phyloP scores from a whole-genome alignment of 495 filamentous ascomycete species.

The Corynascus novoguineensis region DNA sequence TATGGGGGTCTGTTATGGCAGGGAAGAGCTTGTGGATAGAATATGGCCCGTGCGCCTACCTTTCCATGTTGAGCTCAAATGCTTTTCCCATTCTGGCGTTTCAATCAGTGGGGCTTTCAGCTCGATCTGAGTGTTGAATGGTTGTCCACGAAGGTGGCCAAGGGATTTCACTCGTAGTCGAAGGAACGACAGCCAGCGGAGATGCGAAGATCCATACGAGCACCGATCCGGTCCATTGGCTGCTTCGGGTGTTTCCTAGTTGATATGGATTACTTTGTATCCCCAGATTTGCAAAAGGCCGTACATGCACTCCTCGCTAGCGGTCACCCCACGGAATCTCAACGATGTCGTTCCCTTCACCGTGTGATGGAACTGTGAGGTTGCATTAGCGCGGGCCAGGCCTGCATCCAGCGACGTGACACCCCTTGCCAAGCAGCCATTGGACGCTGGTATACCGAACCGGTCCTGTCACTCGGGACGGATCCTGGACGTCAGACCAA shows the following conservation, averaged over 20 bases:
- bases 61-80: not conserved
- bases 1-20: not conserved
- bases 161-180: not conserved
- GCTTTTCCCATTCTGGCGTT: not conserved
- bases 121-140: not conserved
- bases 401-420: conserved; percentile 23
- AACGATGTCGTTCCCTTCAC: not conserved
- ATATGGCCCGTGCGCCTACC: not conserved
- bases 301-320: too few species aligned
- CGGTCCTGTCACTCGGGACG: not conserved
- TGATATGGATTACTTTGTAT: too few species aligned
- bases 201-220: not conserved
- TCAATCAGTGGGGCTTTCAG: not conserved
- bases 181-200: not conserved
- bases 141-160: not conserved
- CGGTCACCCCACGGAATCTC: too few species aligned
- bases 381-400: conserved; percentile 26
- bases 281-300: too few species aligned
- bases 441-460: not conserved
- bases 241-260: too few species aligned
- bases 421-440: conserved; percentile 7
- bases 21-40: not conserved
- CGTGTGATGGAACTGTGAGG: conserved; percentile 17
- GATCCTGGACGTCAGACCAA: not conserved
- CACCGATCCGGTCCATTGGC: too few species aligned